Conservation (phyloP, 164 flowering plant genomes). For the Tetrastigma voinierianum region DNA sequence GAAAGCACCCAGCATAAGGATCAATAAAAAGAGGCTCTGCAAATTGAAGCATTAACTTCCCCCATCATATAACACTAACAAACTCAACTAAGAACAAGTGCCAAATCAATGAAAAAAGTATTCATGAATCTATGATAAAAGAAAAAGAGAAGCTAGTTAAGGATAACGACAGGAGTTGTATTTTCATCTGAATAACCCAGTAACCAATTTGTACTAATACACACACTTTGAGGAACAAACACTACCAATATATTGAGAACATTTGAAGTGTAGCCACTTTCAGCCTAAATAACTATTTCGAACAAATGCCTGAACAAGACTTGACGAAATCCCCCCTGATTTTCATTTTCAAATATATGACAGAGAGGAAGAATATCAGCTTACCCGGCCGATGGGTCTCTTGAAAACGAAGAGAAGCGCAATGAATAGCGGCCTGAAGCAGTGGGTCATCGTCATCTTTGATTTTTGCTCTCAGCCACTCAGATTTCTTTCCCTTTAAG, state of each 20-base stretch:
- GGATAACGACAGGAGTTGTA: background rate
- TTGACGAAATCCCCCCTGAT: too few relatives aligned
- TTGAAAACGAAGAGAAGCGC: constrained; percentile 69
- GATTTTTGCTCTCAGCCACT: constrained; percentile 31
- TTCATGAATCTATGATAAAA: background rate
- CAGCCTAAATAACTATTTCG: constrained; percentile 15
- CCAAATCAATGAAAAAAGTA: background rate
- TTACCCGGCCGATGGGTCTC: constrained; percentile 61
- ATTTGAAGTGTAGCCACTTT: too few relatives aligned
- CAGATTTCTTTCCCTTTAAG: constrained; percentile 13
- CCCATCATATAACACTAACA: background rate
- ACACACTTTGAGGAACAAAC: too few relatives aligned
- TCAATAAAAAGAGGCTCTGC: constrained; percentile 91
- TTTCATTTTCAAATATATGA: background rate
- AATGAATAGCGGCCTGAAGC: constrained; percentile 43
- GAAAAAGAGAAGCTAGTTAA: background rate
- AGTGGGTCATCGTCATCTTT: constrained; percentile 40
- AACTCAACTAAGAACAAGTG: background rate
- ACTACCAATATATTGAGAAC: too few relatives aligned
- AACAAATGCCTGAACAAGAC: constrained; percentile 16
- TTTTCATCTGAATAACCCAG: background rate
- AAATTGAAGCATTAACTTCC: constrained; percentile 2
- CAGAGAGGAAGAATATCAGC: background rate
- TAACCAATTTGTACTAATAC: too few relatives aligned
- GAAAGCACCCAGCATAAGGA: constrained; percentile 72